Percentiles rank a stretch among this genome's conserved stretches.
These are phyloP conservation scores for Podospora conica DNA, from an alignment of 495 filamentous ascomycete species.

Conservation along the genomic window DNA sequence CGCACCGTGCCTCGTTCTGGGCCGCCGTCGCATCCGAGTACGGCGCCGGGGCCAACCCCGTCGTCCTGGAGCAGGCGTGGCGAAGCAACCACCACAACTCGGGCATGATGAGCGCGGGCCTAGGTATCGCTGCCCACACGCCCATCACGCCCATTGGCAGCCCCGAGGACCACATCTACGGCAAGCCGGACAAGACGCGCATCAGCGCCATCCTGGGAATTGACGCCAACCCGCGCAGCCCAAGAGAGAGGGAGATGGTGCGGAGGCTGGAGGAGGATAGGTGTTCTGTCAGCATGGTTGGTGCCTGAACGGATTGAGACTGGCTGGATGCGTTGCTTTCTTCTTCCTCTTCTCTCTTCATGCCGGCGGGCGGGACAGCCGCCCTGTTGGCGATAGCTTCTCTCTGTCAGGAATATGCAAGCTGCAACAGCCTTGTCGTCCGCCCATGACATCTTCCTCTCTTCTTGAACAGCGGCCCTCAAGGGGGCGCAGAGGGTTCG, in stretches of 20 bases:
- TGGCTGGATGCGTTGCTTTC: neutral
- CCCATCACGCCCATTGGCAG: constrained; percentile 43
- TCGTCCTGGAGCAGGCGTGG: constrained; percentile 65
- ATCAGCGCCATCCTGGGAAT: constrained; percentile 51
- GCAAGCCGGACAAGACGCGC: constrained; percentile 45
- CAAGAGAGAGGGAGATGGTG: constrained; percentile 48
- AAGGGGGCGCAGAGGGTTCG: neutral
- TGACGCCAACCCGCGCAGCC: constrained; percentile 47
- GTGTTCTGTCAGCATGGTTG: constrained; percentile 19
- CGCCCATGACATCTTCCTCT: neutral
- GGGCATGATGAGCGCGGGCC: constrained; percentile 9
- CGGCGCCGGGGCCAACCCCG: constrained; percentile 54
- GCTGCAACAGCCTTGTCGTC: neutral
- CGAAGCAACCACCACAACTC: constrained; percentile 35
- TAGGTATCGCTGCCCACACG: constrained; percentile 30
- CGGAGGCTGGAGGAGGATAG: constrained; percentile 44
- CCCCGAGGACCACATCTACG: constrained; percentile 38
- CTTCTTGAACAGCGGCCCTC: neutral
- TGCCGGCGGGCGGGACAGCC: neutral
- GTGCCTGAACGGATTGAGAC: constrained; percentile 14
- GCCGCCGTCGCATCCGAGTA: constrained; percentile 63
- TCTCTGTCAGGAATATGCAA: neutral
- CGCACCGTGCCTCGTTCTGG: constrained; percentile 68
- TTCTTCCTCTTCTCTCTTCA: neutral
- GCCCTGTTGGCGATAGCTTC: neutral